Evolutionary conservation across 495 filamentous ascomycete genomes (phyloP), one percentile per base, ranked within the genome.

Genomic region (Ascodesmis nigricans): DNA sequence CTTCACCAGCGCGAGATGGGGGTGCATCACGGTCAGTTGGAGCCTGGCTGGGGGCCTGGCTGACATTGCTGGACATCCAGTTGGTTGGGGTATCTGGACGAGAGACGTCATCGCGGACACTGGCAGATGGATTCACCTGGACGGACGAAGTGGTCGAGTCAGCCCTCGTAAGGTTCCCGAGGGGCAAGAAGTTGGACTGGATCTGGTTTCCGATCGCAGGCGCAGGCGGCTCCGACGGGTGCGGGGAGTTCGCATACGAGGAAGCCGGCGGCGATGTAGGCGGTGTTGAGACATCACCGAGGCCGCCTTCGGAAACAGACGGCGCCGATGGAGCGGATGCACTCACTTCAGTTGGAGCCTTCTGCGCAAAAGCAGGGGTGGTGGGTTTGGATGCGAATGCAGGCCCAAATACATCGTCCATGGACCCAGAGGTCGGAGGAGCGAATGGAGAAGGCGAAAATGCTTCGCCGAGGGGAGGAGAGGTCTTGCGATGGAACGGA

Each of bases 361-460:
- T 66, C 13, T 53, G 44, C n/a, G n/a, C 14, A 31, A 46, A 46
- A 14, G 33, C 16, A 39, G 20, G 5, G 49, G 57, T 15, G 63
- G 62, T 13, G 52, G 22, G 48, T 38, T 18, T 54, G 37, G 17
- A 38, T 46, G 56, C 36, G 48, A 78, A 71, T 1, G 73, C 59
- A 24, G 77, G 76, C 1, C 83, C 82, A 52, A 92, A 93, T 20
- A 93, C 71, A 53, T 76, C 82, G 45, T 92, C 82, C 53, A 91
- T 87, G 14, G 71, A 69, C 40, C 65, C 59, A 25, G 45, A 64
- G 43, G 44, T 56, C 33, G 54, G 63, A 50, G 60, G 47, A 19
- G 54, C 47, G 39, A 64, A 65, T 1, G 61, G 57, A 15, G 62
- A 63, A n/a, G 69, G 73, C 11, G 79, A 81, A 23, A 69, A 62